These are phyloP conservation scores for Gossypium sturtianum DNA, from an alignment of 345 rosid species.

Conservation along the genomic window DNA sequence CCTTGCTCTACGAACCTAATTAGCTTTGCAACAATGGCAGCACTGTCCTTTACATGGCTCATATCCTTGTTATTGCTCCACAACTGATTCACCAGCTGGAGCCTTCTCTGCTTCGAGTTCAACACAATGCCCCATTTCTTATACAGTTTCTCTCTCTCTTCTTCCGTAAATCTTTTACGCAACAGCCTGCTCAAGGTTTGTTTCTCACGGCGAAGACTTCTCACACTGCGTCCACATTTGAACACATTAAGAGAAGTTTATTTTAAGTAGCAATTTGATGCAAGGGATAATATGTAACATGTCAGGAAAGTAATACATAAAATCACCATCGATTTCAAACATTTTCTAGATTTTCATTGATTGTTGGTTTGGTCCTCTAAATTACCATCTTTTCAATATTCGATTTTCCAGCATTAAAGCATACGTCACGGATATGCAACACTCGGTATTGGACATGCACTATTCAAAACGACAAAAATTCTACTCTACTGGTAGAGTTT, in stretches of 20 bases:
- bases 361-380: not conserved
- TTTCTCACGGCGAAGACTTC: conserved; percentile 68
- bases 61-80: conserved; percentile 67
- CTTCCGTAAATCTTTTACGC: conserved; percentile 60
- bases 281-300: not conserved
- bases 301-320: not conserved
- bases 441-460: no score
- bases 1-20: conserved; percentile 78
- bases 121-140: conserved; percentile 67
- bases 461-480: no score
- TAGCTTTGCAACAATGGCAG: conserved; percentile 72
- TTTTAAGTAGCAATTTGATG: not conserved
- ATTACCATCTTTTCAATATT: not conserved
- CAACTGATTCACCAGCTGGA: conserved; percentile 59
- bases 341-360: not conserved
- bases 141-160: conserved; percentile 61
- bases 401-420: not conserved
- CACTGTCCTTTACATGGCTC: conserved; percentile 59
- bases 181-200: conserved; percentile 77
- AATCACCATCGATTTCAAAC: no score
- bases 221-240: conserved; percentile 40
- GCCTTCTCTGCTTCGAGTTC: conserved; percentile 69
- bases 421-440: no score
- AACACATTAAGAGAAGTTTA: not conserved
- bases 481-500: no score